phyloP scores from a whole-genome alignment of 2,329 filamentous ascomycete genomes.

The Teratosphaeria nubilosa region DNA sequence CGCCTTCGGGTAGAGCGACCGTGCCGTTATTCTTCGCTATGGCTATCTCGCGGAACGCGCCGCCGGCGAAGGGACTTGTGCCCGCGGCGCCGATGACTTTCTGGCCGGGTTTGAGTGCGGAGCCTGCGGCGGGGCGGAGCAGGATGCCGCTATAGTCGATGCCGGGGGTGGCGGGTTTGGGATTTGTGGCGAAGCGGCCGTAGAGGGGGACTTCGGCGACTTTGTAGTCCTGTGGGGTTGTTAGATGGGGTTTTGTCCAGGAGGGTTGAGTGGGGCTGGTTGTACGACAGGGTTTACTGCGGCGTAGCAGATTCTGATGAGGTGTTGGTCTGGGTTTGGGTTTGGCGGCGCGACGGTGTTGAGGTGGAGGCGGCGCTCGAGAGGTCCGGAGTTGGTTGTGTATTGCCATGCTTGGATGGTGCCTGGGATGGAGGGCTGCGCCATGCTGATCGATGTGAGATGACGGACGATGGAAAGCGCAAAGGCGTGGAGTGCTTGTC shows the following conservation, averaged over 20 bases:
- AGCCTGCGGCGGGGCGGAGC: constrained; percentile 29
- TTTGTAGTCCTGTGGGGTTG: constrained; percentile 47
- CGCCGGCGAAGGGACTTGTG: constrained; percentile 16
- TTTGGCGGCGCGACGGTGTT: constrained; percentile 31
- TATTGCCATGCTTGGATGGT: constrained; percentile 52
- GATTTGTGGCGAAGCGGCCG: constrained; percentile 21
- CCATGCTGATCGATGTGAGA: not conserved
- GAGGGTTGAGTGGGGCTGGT: constrained; percentile 32
- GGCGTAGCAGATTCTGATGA: constrained; percentile 45
- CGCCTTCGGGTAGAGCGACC: constrained; percentile 33
- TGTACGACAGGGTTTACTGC: constrained; percentile 39
- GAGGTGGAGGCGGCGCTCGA: constrained; percentile 46
- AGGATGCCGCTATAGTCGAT: constrained; percentile 45
- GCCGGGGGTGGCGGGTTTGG: constrained; percentile 37
- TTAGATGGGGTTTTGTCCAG: not conserved
- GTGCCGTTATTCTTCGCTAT: constrained; percentile 27
- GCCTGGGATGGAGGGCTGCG: constrained; percentile 12
- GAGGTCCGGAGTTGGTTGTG: constrained; percentile 31
- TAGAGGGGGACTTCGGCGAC: constrained; percentile 42
- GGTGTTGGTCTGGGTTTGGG: constrained; percentile 35
- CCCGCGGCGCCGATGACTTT: constrained; percentile 33
- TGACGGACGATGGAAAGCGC: not conserved
- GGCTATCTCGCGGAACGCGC: constrained; percentile 30
- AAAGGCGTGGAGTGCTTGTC: too few relatives aligned
- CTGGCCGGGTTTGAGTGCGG: constrained; percentile 25